These are phyloP conservation scores for Eucalyptus regnans DNA, from an alignment of 345 rosid species.

Conservation along the genomic window DNA sequence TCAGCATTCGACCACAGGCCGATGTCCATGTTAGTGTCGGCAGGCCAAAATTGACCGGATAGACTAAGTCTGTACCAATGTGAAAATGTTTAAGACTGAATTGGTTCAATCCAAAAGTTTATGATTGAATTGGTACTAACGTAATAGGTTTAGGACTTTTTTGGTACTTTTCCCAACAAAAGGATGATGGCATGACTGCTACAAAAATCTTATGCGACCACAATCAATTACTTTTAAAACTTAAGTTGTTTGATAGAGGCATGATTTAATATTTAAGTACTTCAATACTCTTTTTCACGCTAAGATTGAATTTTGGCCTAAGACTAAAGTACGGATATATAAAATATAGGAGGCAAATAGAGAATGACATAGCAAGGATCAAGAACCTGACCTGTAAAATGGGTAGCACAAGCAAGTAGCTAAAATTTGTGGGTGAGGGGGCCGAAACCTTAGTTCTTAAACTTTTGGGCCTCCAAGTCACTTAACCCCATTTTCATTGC, in stretches of 20 bases:
- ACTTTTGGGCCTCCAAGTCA: neutral
- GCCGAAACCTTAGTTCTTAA: neutral
- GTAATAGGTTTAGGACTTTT: rapidly evolving
- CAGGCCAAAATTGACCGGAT: rapidly evolving
- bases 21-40: rapidly evolving
- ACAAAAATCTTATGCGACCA: rapidly evolving
- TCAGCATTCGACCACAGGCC: rapidly evolving
- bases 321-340: neutral
- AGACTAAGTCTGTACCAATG: rapidly evolving
- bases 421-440: neutral
- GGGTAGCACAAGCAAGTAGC: neutral
- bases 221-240: neutral
- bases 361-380: neutral
- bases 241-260: neutral
- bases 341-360: neutral
- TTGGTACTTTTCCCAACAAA: neutral
- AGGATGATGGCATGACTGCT: neutral
- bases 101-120: rapidly evolving
- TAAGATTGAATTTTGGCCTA: neutral
- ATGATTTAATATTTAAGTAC: neutral
- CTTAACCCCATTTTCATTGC: neutral
- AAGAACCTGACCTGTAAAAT: neutral
- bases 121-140: rapidly evolving
- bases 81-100: too few relatives aligned
- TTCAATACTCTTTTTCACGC: neutral